Base-by-base conservation (phyloP, 164 flowering plant species). In the Aristolochia fimbriata region DNA sequence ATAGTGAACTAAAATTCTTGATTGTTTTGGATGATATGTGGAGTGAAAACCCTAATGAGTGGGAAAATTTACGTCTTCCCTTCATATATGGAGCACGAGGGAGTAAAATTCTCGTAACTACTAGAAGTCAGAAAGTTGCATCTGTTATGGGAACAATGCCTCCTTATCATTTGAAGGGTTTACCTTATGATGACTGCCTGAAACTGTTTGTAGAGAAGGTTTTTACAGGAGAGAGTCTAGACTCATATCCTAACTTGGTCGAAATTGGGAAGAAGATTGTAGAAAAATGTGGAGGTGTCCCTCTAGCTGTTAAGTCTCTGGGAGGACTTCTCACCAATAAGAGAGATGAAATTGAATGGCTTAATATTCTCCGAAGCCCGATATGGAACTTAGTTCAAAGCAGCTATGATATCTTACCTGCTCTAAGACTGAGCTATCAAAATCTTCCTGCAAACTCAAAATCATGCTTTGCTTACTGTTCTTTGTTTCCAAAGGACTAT, bases 381-480 rank as follows among this genome's bases (percentile, higher is more conserved):
- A 53, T 62, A 8, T 62, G 65, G 65, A 43, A 54, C 17, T 23
- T 62, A 15, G 41, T 41, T 7, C 15, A 22, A 5, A 13, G 13
- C 1, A 25, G 9, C 13, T 25, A 47, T 1, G 15, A 47, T 4
- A 46, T 67, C 8, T 59, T 63, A 23, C 71, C 71, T 4, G 65
- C 62, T 17, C 56, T 71, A 24, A 45, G 41, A 37, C n/a, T 71
- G 21, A 67, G 71, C 30, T 63, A 67, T 33, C 22, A 63, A 8
- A 51, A 67, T 25, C 51, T 71, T 12, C 70, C 71, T 6, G 33
- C 49, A 37, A 48, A 45, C 47, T 41, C 65, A 22, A 70, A 57
- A 30, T 57, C 21, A 25, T 65, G 71, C 21, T 67, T 71, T 57
- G 59, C 59, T 4, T 71, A 55, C 56, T 71, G 74, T 57, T 67